Conservation (phyloP, 192 early-diverging fungal species). For the Geranomyces variabilis region DNA sequence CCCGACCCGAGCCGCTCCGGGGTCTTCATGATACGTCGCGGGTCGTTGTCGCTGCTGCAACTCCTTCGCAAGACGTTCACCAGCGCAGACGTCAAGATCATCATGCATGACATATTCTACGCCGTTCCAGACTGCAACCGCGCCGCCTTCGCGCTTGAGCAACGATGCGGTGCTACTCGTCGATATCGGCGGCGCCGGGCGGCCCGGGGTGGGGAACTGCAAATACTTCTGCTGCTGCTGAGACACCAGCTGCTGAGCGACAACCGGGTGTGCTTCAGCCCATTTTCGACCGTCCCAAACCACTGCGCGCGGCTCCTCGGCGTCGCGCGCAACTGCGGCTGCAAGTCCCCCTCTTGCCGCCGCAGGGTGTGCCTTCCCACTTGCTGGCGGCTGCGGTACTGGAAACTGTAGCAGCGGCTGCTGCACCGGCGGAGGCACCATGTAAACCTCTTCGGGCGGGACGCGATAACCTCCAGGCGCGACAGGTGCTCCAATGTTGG, state of each 20-base stretch:
- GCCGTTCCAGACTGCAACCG: constrained; percentile 24
- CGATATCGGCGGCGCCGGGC: neutral
- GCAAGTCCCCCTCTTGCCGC: neutral
- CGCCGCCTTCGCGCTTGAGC: constrained; percentile 24
- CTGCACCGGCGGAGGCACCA: constrained; percentile 1
- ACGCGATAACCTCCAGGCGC: neutral
- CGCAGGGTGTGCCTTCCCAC: neutral
- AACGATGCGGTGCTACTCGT: neutral
- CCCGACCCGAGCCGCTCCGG: neutral
- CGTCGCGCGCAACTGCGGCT: too few species aligned
- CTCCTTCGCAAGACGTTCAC: too few species aligned
- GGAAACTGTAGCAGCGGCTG: neutral
- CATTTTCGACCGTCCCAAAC: constrained; percentile 24
- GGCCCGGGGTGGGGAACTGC: neutral
- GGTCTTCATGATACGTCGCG: too few species aligned
- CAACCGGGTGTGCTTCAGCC: constrained; percentile 23
- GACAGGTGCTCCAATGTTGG: neutral
- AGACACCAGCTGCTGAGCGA: constrained; percentile 20
- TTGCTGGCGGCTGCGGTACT: too few species aligned
- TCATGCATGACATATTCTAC: constrained; percentile 17
- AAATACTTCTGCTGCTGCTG: too few species aligned
- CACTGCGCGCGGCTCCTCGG: constrained; percentile 15
- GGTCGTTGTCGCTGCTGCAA: too few species aligned
- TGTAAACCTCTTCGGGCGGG: neutral
- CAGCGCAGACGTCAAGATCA: constrained; percentile 1